Evolutionary conservation across 352 stramenopile species (phyloP).

Genomic region (Elongisporangium senticosum): DNA sequence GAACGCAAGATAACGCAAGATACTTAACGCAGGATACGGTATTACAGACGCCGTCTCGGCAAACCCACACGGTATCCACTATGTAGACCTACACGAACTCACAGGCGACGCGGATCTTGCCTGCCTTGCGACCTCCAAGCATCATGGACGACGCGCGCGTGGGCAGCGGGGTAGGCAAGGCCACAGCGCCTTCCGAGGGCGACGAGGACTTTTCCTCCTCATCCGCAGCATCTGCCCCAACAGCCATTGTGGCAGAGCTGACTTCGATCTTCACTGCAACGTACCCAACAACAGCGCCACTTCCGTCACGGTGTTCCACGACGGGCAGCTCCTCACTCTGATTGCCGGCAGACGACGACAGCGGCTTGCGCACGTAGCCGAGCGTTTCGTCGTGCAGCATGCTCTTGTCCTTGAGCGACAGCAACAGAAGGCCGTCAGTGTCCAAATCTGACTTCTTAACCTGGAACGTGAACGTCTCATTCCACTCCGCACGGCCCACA

Average conservation of each 20-base stretch:
- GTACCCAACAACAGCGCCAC: constrained; percentile 15
- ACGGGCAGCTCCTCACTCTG: constrained; percentile 11
- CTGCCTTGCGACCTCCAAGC: constrained; percentile 13
- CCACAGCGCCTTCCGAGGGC: constrained; percentile 2
- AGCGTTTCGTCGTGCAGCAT: constrained; percentile 44
- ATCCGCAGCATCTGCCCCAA: background rate
- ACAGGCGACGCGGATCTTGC: constrained; percentile 18
- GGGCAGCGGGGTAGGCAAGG: background rate
- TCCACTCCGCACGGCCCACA: constrained; percentile 48
- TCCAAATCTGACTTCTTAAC: constrained; percentile 49
- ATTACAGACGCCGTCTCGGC: background rate
- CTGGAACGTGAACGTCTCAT: constrained; percentile 80
- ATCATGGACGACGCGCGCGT: background rate
- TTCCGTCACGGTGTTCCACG: constrained; percentile 14
- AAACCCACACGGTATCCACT: background rate
- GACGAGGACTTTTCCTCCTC: constrained; percentile 1
- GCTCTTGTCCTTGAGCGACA: constrained; percentile 53
- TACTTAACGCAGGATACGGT: background rate
- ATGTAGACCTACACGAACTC: constrained; percentile 11
- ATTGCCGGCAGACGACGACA: constrained; percentile 8
- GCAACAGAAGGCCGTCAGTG: constrained; percentile 9
- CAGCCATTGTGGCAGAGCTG: constrained; percentile 11
- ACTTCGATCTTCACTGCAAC: constrained; percentile 18
- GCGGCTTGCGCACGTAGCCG: constrained; percentile 16
- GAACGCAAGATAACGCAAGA: background rate